Evolutionary conservation across 2,329 filamentous ascomycete species (phyloP).

Genomic region (Ophiostoma quercus): DNA sequence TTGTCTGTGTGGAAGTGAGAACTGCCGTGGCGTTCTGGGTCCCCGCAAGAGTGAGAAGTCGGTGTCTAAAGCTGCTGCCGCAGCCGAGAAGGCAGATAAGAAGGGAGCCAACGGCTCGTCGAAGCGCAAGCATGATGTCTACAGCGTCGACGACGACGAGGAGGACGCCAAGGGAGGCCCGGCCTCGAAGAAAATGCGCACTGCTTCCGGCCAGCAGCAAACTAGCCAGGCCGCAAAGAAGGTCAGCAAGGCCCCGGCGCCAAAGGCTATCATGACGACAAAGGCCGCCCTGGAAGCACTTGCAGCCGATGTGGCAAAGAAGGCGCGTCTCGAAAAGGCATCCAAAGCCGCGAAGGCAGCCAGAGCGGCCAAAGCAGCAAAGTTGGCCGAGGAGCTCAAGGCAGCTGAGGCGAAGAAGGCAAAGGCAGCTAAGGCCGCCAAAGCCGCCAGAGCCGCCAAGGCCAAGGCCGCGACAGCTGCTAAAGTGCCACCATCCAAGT

Average conservation of each 20-base stretch:
- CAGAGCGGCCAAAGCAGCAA: constrained; percentile 27
- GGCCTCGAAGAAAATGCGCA: constrained; percentile 24
- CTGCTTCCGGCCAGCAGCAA: constrained; percentile 14
- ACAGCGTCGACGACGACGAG: constrained; percentile 19
- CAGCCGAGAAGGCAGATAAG: constrained; percentile 13
- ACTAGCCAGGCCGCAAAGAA: constrained; percentile 2
- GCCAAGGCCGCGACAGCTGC: constrained; percentile 8
- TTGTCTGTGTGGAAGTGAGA: constrained; percentile 58
- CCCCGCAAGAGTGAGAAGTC: constrained; percentile 50
- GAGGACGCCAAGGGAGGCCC: neutral
- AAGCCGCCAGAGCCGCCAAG: neutral
- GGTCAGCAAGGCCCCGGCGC: neutral
- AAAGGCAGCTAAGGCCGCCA: constrained; percentile 18
- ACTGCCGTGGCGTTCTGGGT: constrained; percentile 60
- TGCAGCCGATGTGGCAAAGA: constrained; percentile 18
- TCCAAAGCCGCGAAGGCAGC: constrained; percentile 31
- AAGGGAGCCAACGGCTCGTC: constrained; percentile 13
- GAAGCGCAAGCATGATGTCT: constrained; percentile 24
- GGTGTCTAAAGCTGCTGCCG: constrained; percentile 18
- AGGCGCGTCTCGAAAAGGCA: constrained; percentile 22
- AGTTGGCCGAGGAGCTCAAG: constrained; percentile 6
- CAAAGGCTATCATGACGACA: constrained; percentile 21
- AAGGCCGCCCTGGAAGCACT: constrained; percentile 23
- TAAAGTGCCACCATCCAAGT: constrained; percentile 28
- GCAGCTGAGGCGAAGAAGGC: constrained; percentile 17